These are phyloP conservation scores for Botryotinia globosa DNA, from an alignment of 2,329 filamentous ascomycete species.

Conservation along the genomic window DNA sequence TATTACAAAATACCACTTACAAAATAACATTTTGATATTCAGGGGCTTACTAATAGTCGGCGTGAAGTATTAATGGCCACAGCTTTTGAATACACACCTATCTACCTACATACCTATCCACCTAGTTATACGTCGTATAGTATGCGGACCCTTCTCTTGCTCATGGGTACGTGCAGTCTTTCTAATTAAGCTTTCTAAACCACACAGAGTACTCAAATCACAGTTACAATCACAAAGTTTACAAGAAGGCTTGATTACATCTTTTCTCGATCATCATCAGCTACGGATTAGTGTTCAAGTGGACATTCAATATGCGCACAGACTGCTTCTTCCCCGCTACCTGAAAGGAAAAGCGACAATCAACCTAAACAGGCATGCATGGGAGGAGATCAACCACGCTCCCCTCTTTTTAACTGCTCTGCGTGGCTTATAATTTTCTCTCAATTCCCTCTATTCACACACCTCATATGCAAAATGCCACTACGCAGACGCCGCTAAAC, in stretches of 20 bases:
- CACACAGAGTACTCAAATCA: not conserved
- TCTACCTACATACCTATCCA: not conserved
- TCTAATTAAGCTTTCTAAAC: not conserved
- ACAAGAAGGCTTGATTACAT: not conserved
- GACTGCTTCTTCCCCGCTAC: not conserved
- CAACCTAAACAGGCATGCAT: not conserved
- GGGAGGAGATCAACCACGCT: not conserved
- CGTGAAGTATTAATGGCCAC: not conserved
- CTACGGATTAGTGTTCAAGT: not conserved
- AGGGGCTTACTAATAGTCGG: no score
- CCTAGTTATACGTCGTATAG: not conserved
- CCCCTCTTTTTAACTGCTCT: not conserved
- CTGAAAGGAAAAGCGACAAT: not conserved
- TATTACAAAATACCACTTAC: not conserved
- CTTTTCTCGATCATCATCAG: not conserved
- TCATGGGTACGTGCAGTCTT: not conserved
- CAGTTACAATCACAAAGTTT: not conserved
- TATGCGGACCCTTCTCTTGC: no score
- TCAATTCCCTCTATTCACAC: not conserved
- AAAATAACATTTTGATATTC: not conserved
- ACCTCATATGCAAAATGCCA: not conserved
- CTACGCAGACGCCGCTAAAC: not conserved
- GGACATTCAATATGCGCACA: not conserved
- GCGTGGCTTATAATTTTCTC: not conserved
- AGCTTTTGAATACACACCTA: not conserved